Percentiles rank a stretch among this genome's conserved stretches.
phyloP scores from a whole-genome alignment of 345 rosid species.

The Syzygium jambos region DNA sequence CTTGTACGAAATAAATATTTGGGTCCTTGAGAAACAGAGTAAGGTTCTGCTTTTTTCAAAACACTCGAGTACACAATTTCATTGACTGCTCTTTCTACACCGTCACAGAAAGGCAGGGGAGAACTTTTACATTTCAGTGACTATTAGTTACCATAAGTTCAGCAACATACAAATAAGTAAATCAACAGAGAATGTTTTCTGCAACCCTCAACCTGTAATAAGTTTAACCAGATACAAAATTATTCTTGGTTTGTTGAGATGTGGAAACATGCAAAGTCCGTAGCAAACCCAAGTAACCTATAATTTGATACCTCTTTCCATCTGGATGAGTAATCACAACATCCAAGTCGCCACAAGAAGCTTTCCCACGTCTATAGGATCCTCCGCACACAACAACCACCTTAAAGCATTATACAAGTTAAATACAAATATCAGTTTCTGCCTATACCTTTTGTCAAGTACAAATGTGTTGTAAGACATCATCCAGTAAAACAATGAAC shows the following conservation, averaged over 20 bases:
- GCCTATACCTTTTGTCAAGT: not conserved
- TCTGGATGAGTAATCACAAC: conserved; percentile 83
- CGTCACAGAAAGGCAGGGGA: not conserved
- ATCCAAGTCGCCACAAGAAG: conserved; percentile 92
- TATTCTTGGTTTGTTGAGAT: not conserved
- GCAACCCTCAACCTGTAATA: not conserved
- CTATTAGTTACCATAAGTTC: not conserved
- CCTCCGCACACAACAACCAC: conserved; percentile 80
- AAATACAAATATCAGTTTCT: not conserved
- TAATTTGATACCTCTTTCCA: conserved; percentile 51
- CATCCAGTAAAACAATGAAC: not conserved
- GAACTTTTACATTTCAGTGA: not conserved
- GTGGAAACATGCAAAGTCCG: not conserved
- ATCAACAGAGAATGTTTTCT: not conserved
- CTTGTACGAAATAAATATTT: not conserved
- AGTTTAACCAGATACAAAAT: not conserved
- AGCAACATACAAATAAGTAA: not conserved
- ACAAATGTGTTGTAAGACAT: not conserved
- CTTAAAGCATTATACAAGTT: conserved; percentile 20
- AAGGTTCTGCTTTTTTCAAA: not conserved
- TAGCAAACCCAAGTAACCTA: not conserved
- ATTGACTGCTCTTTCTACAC: not conserved
- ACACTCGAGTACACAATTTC: not conserved
- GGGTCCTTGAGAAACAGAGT: not conserved
- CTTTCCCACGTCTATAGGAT: conserved; percentile 94